Conservation (phyloP, 108 stramenopile species). For the Nitzschia inconspicua region DNA sequence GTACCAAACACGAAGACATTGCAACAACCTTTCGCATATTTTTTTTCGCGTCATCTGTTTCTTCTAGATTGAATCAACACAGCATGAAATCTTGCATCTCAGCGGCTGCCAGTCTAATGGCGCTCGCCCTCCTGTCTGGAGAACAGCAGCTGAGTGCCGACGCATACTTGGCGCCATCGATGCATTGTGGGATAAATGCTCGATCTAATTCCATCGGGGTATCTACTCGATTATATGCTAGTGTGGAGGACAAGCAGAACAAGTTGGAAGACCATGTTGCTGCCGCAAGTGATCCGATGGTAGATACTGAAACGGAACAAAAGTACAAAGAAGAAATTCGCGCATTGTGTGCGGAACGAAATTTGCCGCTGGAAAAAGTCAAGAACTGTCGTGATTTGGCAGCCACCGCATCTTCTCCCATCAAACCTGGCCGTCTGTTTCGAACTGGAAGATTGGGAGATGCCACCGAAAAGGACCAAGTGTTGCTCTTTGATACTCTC, state of each 20-base stretch:
- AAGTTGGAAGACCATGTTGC: background rate
- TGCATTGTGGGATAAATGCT: too few relatives aligned
- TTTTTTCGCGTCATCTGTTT: too few relatives aligned
- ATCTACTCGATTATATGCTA: background rate
- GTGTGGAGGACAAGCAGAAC: conserved; percentile 15
- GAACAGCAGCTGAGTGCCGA: too few relatives aligned
- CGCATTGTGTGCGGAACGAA: conserved; percentile 62
- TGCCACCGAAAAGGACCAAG: conserved; percentile 73
- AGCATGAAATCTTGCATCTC: too few relatives aligned
- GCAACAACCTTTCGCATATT: too few relatives aligned
- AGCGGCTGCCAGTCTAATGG: too few relatives aligned
- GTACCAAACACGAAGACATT: too few relatives aligned
- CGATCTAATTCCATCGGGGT: too few relatives aligned
- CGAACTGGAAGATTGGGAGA: conserved; percentile 86
- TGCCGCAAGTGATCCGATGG: too few relatives aligned
- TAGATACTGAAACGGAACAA: conserved; percentile 9
- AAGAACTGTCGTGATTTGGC: conserved; percentile 91
- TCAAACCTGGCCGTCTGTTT: conserved; percentile 62
- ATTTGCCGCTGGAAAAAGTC: conserved; percentile 69
- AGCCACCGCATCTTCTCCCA: conserved; percentile 60
- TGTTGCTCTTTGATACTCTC: conserved; percentile 52
- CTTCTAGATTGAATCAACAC: too few relatives aligned
- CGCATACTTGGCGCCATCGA: too few relatives aligned
- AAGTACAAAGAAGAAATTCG: conserved; percentile 37
- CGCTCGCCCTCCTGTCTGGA: too few relatives aligned